Evolutionary conservation across 768 basidiomycete species (phyloP).

Genomic region (Flagelloscypha sp.): DNA sequence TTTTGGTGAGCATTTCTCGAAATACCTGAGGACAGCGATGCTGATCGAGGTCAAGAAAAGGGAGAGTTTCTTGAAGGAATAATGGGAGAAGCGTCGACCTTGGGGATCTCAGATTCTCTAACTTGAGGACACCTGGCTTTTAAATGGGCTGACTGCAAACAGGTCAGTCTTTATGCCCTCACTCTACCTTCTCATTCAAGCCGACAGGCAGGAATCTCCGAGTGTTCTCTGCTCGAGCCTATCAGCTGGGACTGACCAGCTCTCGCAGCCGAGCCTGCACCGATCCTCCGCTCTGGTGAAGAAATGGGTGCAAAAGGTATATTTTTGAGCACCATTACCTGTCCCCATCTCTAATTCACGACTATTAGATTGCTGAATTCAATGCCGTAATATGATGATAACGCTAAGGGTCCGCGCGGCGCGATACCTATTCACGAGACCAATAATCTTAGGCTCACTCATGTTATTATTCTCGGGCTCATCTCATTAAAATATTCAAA

Average conservation of each 20-base stretch:
- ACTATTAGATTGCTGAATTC: slow-evolving; percentile 60
- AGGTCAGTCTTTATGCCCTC: too few relatives aligned
- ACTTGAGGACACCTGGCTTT: slow-evolving; percentile 69
- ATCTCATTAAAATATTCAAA: slow-evolving; percentile 31
- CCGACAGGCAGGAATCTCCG: slow-evolving; percentile 70
- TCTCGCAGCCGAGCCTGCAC: slow-evolving; percentile 61
- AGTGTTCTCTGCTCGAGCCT: slow-evolving; percentile 59
- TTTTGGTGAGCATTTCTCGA: slow-evolving; percentile 43
- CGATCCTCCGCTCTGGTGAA: slow-evolving; percentile 55
- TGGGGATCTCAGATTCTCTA: slow-evolving; percentile 71
- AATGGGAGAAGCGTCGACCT: slow-evolving; percentile 60
- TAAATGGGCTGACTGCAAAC: slow-evolving; percentile 78
- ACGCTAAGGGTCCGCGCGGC: slow-evolving; percentile 67
- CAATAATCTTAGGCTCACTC: slow-evolving; percentile 53
- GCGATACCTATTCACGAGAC: slow-evolving; percentile 86
- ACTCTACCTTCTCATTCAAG: too few relatives aligned
- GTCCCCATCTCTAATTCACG: too few relatives aligned
- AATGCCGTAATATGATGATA: slow-evolving; percentile 67
- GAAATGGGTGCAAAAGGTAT: slow-evolving; percentile 58
- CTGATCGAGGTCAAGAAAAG: slow-evolving; percentile 34
- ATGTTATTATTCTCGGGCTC: neutral
- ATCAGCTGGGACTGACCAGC: slow-evolving; percentile 65
- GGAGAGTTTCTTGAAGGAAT: slow-evolving; percentile 74
- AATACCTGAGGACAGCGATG: neutral
- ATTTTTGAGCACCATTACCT: too few relatives aligned